phyloP scores from a whole-genome alignment of 441 rosid species.

The Arabidopsis lyrata region DNA sequence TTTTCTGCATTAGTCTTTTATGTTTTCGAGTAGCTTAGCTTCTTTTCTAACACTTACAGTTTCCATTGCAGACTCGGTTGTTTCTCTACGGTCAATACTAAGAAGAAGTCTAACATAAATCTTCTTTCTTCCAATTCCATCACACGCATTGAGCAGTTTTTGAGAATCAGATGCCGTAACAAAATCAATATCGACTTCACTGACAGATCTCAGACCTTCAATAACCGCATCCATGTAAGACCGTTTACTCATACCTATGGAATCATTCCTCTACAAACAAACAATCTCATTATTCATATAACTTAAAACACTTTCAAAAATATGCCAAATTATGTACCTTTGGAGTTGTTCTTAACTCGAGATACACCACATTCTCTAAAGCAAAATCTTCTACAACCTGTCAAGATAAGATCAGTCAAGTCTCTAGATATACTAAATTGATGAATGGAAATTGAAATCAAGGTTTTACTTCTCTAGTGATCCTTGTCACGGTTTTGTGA shows the following conservation, averaged over 20 bases:
- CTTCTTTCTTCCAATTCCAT: constrained; percentile 62
- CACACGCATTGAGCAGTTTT: constrained; percentile 40
- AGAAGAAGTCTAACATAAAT: constrained; percentile 93
- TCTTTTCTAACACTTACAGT: constrained; percentile 63
- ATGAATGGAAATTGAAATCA: constrained; percentile 4
- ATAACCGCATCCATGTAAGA: constrained; percentile 95
- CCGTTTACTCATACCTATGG: constrained; percentile 90
- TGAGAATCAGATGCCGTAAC: constrained; percentile 22
- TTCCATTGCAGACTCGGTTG: constrained; percentile 87
- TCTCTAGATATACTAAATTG: not conserved
- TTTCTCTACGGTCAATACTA: constrained; percentile 96
- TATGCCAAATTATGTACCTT: constrained; percentile 58
- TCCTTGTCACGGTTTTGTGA: constrained; percentile 83
- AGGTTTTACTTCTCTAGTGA: constrained; percentile 77
- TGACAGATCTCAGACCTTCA: constrained; percentile 70
- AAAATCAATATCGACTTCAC: constrained; percentile 70
- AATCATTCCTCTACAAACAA: constrained; percentile 70
- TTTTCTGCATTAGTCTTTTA: not conserved
- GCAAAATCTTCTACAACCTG: constrained; percentile 97
- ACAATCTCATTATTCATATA: constrained; percentile 9
- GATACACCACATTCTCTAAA: constrained; percentile 74
- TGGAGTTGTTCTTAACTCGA: constrained; percentile 95
- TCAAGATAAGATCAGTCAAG: not conserved
- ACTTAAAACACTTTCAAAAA: not conserved
- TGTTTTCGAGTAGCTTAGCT: not conserved